A percentile compares a stretch with the other conserved stretches of the same genome.
Conservation (phyloP, 495 filamentous ascomycete genomes). For the Penicillium coprophilum region DNA sequence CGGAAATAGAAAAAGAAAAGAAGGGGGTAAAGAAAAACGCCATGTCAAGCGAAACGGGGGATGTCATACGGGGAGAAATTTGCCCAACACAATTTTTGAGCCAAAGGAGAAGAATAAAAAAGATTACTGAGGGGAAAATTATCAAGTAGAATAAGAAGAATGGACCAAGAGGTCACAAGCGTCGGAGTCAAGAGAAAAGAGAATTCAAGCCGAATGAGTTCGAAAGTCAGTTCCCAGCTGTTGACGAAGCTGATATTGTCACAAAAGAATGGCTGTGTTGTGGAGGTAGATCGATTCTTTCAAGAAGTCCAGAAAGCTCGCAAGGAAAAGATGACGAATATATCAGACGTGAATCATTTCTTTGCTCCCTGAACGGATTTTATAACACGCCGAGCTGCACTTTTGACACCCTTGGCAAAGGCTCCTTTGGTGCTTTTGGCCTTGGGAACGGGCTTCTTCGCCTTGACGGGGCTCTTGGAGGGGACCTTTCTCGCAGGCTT, state of each 20-base stretch:
- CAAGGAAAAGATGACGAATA: neutral
- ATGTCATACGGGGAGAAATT: conserved; percentile 15
- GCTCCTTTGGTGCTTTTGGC: conserved; percentile 13
- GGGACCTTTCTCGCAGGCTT: conserved; percentile 17
- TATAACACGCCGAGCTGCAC: conserved; percentile 18
- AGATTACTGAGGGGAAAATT: neutral
- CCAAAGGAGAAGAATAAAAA: neutral
- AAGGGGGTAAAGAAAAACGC: conserved; percentile 12
- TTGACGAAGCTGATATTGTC: neutral
- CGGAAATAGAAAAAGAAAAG: neutral
- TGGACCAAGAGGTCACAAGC: neutral
- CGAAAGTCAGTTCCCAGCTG: neutral
- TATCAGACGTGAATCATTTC: conserved; percentile 5
- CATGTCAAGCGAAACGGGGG: conserved; percentile 4
- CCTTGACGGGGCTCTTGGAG: conserved; percentile 16
- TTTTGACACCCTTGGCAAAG: conserved; percentile 19
- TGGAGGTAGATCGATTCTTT: neutral
- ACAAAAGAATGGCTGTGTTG: neutral
- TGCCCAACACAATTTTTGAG: conserved; percentile 8
- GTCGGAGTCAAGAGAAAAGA: neutral
- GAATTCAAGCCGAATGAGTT: neutral
- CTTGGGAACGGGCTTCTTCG: conserved; percentile 16
- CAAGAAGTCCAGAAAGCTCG: neutral
- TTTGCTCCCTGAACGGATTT: conserved; percentile 23
- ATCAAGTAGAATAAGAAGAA: conserved; percentile 1